Percentiles rank a stretch among this genome's conserved stretches.
These are phyloP conservation scores for Cerrena zonata DNA, from an alignment of 1,284 basidiomycete species.

Conservation along the genomic window DNA sequence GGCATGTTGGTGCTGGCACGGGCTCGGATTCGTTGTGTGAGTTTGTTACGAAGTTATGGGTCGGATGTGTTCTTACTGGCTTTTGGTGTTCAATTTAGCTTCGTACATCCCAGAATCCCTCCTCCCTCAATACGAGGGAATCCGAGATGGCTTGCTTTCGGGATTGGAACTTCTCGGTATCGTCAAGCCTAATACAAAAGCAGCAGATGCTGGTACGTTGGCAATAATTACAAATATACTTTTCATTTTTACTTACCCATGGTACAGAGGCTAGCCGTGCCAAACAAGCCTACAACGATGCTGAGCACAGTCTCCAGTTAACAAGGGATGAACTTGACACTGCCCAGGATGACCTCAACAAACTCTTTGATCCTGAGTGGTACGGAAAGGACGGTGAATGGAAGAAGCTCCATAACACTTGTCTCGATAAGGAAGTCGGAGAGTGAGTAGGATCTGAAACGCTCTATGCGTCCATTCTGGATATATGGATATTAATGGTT, in stretches of 20 bases:
- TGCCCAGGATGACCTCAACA: conserved; percentile 49
- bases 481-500: too few species aligned
- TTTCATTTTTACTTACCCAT: neutral
- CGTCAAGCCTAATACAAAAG: conserved; percentile 33
- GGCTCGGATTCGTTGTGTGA: conserved; percentile 47
- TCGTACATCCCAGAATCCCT: conserved; percentile 85
- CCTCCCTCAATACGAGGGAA: conserved; percentile 68
- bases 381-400: conserved; percentile 88
- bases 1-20: conserved; percentile 44
- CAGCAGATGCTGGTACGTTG: conserved; percentile 39
- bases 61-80: conserved; percentile 2
- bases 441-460: conserved; percentile 75
- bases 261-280: conserved; percentile 53
- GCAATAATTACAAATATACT: neutral
- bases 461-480: neutral
- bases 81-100: conserved; percentile 72
- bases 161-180: conserved; percentile 69
- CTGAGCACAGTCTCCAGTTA: conserved; percentile 47
- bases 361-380: conserved; percentile 57
- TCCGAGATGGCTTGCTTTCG: conserved; percentile 61
- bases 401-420: conserved; percentile 86
- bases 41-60: conserved; percentile 24
- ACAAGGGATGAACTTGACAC: conserved; percentile 43
- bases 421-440: conserved; percentile 78
- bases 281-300: conserved; percentile 58